phyloP scores from a whole-genome alignment of 2,329 filamentous ascomycete genomes.

The Cladosporium sp. region DNA sequence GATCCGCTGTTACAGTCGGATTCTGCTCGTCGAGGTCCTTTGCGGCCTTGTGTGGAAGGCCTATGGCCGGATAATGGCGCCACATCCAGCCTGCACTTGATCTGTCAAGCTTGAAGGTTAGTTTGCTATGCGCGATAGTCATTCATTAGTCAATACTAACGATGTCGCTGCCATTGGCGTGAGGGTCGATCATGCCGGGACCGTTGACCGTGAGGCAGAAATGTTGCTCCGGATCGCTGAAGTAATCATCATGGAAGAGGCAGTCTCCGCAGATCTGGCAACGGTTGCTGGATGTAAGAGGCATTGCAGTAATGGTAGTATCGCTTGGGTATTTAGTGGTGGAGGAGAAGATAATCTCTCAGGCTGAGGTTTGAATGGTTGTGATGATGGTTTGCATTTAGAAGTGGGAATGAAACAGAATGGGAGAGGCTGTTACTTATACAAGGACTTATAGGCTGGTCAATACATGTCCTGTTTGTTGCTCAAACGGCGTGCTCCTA shows the following conservation, averaged over 20 bases:
- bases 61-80: not conserved
- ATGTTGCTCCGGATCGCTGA: constrained; percentile 16
- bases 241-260: constrained; percentile 17
- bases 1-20: not conserved
- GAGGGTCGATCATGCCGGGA: constrained; percentile 3
- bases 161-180: not conserved
- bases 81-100: not conserved
- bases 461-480: not conserved
- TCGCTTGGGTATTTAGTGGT: no score
- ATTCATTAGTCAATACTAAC: not conserved
- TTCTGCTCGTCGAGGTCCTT: not conserved
- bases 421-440: not conserved
- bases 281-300: constrained; percentile 1
- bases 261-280: constrained; percentile 21
- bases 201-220: constrained; percentile 3
- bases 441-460: not conserved
- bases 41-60: no score
- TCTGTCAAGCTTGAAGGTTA: not conserved
- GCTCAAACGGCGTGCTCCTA: not conserved
- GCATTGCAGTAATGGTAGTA: not conserved
- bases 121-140: not conserved
- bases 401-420: not conserved
- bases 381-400: not conserved
- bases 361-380: not conserved
- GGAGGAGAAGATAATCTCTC: no score